Conservation (phyloP, 495 filamentous ascomycete species). For the Hypomontagnella monticulosa region DNA sequence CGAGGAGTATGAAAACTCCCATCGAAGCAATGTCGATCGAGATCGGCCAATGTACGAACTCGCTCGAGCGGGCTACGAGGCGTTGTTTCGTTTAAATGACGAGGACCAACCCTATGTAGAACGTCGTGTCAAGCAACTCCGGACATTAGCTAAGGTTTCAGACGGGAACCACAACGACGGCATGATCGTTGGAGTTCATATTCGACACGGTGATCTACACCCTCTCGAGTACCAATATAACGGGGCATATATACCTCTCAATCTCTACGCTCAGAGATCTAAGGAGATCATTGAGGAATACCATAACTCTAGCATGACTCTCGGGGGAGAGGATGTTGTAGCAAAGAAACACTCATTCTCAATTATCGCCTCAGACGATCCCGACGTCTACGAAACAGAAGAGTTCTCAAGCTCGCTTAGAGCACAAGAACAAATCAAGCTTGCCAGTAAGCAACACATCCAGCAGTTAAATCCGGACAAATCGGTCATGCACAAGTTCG, state of each 20-base stretch:
- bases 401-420: constrained; percentile 62
- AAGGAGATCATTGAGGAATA: constrained; percentile 53
- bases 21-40: constrained; percentile 57
- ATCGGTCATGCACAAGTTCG: constrained; percentile 62
- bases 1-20: constrained; percentile 57
- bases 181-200: constrained; percentile 70
- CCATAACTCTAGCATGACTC: constrained; percentile 47
- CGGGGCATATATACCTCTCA: constrained; percentile 73
- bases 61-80: constrained; percentile 69
- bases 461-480: constrained; percentile 46
- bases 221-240: constrained; percentile 72
- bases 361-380: constrained; percentile 76
- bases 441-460: constrained; percentile 66
- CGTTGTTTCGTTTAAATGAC: constrained; percentile 67
- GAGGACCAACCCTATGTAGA: constrained; percentile 67
- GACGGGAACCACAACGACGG: constrained; percentile 53
- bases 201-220: constrained; percentile 77
- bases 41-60: constrained; percentile 68
- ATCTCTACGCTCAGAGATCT: constrained; percentile 63
- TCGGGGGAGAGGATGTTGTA: constrained; percentile 43
- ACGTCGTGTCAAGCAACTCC: constrained; percentile 58
- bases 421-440: constrained; percentile 72
- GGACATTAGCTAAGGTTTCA: constrained; percentile 52
- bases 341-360: constrained; percentile 56
- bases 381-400: constrained; percentile 66